Evolutionary conservation across 805 yeast genomes (phyloP).

Genomic region (Pichia cephalocereana): DNA sequence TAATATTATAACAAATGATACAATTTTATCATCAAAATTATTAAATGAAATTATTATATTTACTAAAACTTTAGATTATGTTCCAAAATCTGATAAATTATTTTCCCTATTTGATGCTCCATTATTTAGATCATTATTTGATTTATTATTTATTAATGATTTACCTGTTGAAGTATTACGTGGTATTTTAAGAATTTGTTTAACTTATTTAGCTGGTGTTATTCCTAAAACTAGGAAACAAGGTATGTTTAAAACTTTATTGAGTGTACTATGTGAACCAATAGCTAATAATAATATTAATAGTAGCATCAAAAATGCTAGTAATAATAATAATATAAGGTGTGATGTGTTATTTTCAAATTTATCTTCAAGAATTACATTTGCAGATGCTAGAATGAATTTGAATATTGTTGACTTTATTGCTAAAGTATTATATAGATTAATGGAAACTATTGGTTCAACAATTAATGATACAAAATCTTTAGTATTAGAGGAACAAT

Average conservation of each 20-base stretch:
- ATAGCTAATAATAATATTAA: constrained; percentile 21
- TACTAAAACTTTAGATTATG: constrained; percentile 41
- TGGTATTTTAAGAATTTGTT: constrained; percentile 22
- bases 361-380: constrained; percentile 33
- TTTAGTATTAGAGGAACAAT: constrained; percentile 23
- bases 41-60: constrained; percentile 45
- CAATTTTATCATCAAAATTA: constrained; percentile 25
- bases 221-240: constrained; percentile 27
- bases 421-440: constrained; percentile 34
- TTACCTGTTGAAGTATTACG: constrained; percentile 19
- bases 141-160: constrained; percentile 12
- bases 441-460: constrained; percentile 26
- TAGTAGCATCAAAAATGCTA: not conserved
- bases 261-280: constrained; percentile 12
- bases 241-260: constrained; percentile 23
- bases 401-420: constrained; percentile 36
- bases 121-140: constrained; percentile 18
- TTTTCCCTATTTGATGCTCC: constrained; percentile 15
- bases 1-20: too few relatives aligned
- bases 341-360: constrained; percentile 27
- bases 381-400: constrained; percentile 36
- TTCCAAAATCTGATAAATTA: constrained; percentile 27
- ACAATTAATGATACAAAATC: not conserved
- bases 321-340: constrained; percentile 25
- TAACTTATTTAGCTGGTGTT: constrained; percentile 34